Evolutionary conservation across 2,329 filamentous ascomycete genomes (phyloP), one percentile per base, ranked within the genome.

Genomic region (Penicillium sp.): DNA sequence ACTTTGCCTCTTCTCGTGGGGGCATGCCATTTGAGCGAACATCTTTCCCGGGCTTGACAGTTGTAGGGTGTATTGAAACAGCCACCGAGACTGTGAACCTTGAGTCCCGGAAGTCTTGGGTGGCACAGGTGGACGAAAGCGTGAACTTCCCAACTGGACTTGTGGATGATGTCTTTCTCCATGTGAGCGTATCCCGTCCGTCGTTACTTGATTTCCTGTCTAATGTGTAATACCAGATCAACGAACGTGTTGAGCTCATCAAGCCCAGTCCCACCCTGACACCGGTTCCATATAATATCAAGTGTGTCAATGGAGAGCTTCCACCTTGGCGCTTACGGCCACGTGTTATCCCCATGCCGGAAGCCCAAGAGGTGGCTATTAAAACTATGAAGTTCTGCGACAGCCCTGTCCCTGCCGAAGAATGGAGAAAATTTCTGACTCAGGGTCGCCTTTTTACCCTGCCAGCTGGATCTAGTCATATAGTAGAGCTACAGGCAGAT

Each of bases 91-190:
- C 44, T 1, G 43, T 68, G 3, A 47, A 66, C 27, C 31, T 70
- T 7, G 50, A 54, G 27, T 59, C 58, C 2, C 19, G 42, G 10
- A 16, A 58, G 9, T 56, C 46, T 11, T 69, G 66, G 64, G 21
- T 51, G 33, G 67, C 64, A 8, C 57, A 47, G 19, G 49, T 65
- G 3, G 63, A 71, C 46, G 54, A 65, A 39, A 57, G 52, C 22
- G 51, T 65, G 19, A 37, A 47, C 4, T 70, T 72, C 14, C 68
- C 67, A 1, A 64, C 56, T 29, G 70, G 69, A 0, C 53, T 69
- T 31, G 52, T 68, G 0, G 74, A 78, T 26, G 76, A 79, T 59
- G 70, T 68, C 1, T 79, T 79, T 57, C 67, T 79, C 3, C 76
- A 79, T 65, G 73, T 78, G 61, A 65, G 68, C 39, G 3, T 22